phyloP scores from a whole-genome alignment of 2,329 filamentous ascomycete genomes.

The Xylariales sp. region DNA sequence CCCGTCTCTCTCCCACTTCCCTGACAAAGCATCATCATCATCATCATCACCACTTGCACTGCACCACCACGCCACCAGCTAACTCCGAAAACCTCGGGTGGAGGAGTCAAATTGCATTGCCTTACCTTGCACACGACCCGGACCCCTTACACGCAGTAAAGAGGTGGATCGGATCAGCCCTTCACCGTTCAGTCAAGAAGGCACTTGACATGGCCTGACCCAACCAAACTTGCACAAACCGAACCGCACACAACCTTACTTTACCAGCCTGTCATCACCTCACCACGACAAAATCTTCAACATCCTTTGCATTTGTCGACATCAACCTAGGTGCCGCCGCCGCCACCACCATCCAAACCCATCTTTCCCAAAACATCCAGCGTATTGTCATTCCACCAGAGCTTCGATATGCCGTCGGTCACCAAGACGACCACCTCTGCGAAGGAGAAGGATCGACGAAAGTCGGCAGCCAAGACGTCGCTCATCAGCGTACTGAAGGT shows the following conservation, averaged over 20 bases:
- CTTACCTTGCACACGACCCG: no score
- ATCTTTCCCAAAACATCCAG: neutral
- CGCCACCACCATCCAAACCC: no score
- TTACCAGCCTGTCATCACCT: slow-evolving; percentile 8
- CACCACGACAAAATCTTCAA: slow-evolving; percentile 7
- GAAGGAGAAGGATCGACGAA: slow-evolving; percentile 43
- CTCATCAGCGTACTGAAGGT: slow-evolving; percentile 50
- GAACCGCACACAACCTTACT: neutral
- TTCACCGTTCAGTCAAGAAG: neutral
- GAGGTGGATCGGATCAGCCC: no score
- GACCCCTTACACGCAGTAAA: slow-evolving; percentile 2
- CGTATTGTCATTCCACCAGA: slow-evolving; percentile 3
- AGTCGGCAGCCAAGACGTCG: slow-evolving; percentile 30
- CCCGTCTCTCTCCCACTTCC: neutral
- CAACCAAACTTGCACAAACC: slow-evolving; percentile 10
- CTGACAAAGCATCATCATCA: slow-evolving; percentile 16
- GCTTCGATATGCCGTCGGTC: slow-evolving; percentile 29
- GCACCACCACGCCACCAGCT: slow-evolving; percentile 12
- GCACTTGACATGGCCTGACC: neutral
- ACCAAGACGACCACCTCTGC: slow-evolving; percentile 29
- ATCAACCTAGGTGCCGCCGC: slow-evolving; percentile 2
- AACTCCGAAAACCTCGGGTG: slow-evolving; percentile 5
- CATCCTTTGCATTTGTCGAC: slow-evolving; percentile 3
- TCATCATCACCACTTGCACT: slow-evolving; percentile 13
- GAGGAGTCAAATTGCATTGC: no score